Evolutionary conservation across 2,329 filamentous ascomycete genomes (phyloP).

Genomic region (Aspergillus sojae): DNA sequence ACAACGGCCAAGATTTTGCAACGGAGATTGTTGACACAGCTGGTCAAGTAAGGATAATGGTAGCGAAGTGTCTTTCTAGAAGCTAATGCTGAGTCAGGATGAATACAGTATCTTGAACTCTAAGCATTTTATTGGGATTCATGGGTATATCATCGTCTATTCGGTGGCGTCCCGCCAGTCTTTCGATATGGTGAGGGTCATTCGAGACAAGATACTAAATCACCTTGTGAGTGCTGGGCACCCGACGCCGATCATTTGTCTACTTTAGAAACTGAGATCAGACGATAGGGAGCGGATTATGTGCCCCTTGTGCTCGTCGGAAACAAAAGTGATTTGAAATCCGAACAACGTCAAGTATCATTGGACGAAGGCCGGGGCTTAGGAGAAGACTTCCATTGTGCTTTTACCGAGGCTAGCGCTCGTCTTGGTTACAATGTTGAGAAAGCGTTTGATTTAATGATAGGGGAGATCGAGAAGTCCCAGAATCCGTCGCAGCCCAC

Average conservation of each 20-base stretch:
- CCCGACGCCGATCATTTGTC: not conserved
- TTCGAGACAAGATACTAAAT: conserved; percentile 95
- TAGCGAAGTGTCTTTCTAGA: conserved; percentile 3
- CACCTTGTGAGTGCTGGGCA: conserved; percentile 68
- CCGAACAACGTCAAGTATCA: conserved; percentile 89
- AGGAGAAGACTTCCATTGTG: conserved; percentile 84
- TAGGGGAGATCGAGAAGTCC: conserved; percentile 91
- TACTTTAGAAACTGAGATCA: not conserved
- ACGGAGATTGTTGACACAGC: conserved; percentile 99
- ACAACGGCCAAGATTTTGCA: conserved; percentile 88
- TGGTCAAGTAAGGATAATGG: conserved; percentile 68
- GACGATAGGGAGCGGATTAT: conserved; percentile 76
- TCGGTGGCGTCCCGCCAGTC: conserved; percentile 92
- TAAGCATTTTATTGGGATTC: conserved; percentile 98
- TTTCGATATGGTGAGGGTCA: conserved; percentile 96
- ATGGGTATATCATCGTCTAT: conserved; percentile 98
- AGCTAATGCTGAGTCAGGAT: conserved; percentile 61
- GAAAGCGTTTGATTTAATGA: conserved; percentile 91
- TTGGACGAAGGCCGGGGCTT: conserved; percentile 82
- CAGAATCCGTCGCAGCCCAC: conserved; percentile 86
- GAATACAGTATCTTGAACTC: conserved; percentile 98
- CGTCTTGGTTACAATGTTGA: conserved; percentile 92
- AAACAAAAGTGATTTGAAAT: conserved; percentile 93
- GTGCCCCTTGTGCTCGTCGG: conserved; percentile 93
- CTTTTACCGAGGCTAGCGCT: conserved; percentile 92